Percentiles rank a stretch among this genome's conserved stretches.
phyloP scores from a whole-genome alignment of 257 asterid genomes.

The Nyctanthes arbortristis region DNA sequence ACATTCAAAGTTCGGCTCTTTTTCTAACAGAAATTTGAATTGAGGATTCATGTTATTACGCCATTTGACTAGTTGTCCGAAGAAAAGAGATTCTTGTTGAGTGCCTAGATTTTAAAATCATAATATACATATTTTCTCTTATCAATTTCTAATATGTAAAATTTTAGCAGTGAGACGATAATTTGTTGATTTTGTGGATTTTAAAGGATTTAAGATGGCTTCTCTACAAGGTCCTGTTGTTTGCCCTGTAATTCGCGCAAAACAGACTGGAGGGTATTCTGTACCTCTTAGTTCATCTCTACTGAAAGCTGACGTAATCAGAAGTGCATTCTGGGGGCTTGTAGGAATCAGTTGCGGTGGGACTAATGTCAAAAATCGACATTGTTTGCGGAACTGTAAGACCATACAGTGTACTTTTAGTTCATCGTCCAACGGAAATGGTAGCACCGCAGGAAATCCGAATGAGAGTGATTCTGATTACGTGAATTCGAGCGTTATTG shows the following conservation, averaged over 20 bases:
- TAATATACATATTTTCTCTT: too few relatives aligned
- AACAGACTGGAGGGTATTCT: constrained; percentile 47
- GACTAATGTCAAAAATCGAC: constrained; percentile 29
- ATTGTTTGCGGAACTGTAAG: constrained; percentile 31
- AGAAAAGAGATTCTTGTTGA: too few relatives aligned
- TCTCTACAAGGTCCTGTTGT: constrained; percentile 73
- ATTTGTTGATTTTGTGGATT: constrained; percentile 23
- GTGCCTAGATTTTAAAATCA: too few relatives aligned
- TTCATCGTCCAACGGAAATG: constrained; percentile 85
- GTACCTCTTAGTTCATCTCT: constrained; percentile 43
- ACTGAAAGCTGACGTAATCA: constrained; percentile 44
- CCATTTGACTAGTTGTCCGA: too few relatives aligned
- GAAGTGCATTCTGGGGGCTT: constrained; percentile 57
- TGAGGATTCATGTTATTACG: too few relatives aligned
- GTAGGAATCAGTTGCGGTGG: constrained; percentile 31
- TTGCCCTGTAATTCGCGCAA: constrained; percentile 66
- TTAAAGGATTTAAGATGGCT: constrained; percentile 50
- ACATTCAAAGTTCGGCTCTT: too few relatives aligned
- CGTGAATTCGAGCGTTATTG: constrained; percentile 79
- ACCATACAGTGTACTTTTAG: constrained; percentile 61
- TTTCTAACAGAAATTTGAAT: too few relatives aligned
- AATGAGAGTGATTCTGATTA: constrained; percentile 78
- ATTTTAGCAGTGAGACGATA: too few relatives aligned
- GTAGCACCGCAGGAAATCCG: constrained; percentile 77
- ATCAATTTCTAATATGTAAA: too few relatives aligned